These are phyloP conservation scores for Boletus vinaceobasis DNA, from an alignment of 768 basidiomycete species.

Conservation along the genomic window DNA sequence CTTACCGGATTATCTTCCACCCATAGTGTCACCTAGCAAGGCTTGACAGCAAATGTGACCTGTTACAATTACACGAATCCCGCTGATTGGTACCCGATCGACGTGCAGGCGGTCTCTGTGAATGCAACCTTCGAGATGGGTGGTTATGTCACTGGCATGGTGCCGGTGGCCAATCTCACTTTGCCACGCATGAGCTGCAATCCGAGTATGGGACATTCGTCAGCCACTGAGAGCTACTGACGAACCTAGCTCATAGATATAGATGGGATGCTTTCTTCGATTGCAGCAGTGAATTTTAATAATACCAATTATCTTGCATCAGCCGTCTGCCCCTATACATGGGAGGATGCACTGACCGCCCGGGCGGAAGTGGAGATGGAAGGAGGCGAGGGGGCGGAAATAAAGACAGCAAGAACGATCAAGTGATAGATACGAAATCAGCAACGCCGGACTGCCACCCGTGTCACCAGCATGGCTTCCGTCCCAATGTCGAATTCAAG, in stretches of 20 bases:
- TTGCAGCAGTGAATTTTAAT: neutral
- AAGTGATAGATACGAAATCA: neutral
- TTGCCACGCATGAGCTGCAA: neutral
- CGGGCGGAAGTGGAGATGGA: too few relatives aligned
- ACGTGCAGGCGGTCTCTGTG: neutral
- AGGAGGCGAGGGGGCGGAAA: neutral
- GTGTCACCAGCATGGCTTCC: neutral
- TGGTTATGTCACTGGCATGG: neutral
- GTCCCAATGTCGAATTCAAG: neutral
- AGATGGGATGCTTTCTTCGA: neutral
- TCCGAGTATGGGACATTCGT: neutral
- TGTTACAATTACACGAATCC: neutral
- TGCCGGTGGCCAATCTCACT: neutral
- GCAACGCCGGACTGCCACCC: neutral
- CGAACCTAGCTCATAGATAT: neutral
- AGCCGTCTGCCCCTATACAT: neutral
- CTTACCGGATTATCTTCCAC: neutral
- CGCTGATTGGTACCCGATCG: neutral
- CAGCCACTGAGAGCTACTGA: neutral
- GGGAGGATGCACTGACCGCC: neutral
- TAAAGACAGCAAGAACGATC: neutral
- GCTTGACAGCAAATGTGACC: neutral
- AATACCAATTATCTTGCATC: slow-evolving; percentile 1
- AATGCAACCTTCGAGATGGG: neutral
- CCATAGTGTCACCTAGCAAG: neutral